Conservation (phyloP, 495 filamentous ascomycete genomes). For the Penicillium goetzii region DNA sequence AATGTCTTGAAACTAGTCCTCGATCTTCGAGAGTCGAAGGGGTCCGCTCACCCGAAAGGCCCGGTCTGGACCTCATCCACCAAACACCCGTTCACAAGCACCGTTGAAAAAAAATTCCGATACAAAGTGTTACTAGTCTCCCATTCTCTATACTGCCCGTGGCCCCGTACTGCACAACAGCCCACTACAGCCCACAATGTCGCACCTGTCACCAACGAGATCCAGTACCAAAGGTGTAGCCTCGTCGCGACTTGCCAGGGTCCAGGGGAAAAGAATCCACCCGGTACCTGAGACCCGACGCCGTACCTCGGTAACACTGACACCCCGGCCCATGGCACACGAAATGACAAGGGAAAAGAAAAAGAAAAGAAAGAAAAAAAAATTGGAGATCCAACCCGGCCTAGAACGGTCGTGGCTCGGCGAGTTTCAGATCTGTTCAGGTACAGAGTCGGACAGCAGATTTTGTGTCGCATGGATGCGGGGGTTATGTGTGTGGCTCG, state of each 20-base stretch:
- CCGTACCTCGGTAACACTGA: conserved; percentile 2
- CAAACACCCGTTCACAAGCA: conserved; percentile 4
- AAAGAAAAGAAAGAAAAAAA: not conserved
- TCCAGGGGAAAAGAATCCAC: conserved; percentile 6
- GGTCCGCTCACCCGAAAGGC: not conserved
- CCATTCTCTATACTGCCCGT: not conserved
- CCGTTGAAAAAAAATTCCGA: not conserved
- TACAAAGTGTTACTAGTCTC: not conserved
- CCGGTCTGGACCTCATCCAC: conserved; percentile 3
- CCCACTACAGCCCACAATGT: not conserved
- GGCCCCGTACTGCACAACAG: too few relatives aligned
- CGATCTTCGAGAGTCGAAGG: not conserved
- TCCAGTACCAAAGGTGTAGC: not conserved
- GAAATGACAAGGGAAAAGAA: not conserved
- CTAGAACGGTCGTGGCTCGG: conserved; percentile 1
- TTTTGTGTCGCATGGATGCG: conserved; percentile 4
- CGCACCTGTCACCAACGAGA: not conserved
- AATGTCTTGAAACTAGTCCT: conserved; percentile 1
- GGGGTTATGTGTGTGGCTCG: not conserved
- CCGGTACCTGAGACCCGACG: conserved; percentile 17
- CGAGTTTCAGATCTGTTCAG: conserved; percentile 13
- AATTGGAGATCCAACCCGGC: conserved; percentile 1
- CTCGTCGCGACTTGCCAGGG: not conserved
- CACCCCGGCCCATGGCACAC: not conserved
- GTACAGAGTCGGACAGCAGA: not conserved